Evolutionary conservation across 2,329 filamentous ascomycete genomes (phyloP).

Genomic region (Cryphonectria parasitica): DNA sequence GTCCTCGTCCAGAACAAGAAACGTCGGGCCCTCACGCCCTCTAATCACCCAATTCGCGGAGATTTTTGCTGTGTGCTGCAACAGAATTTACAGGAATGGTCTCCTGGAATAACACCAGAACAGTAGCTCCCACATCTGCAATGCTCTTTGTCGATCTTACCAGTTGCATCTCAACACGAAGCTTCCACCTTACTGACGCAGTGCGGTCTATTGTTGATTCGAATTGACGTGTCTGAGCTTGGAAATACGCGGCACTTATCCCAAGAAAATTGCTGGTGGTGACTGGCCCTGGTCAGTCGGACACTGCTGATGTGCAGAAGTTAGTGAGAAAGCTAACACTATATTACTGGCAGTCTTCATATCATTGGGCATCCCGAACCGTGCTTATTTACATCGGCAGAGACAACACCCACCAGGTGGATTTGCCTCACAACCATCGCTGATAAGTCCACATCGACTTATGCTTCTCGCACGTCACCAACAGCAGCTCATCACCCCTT

Average conservation of each 20-base stretch:
- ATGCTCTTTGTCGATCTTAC: constrained; percentile 6
- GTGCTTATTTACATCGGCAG: neutral
- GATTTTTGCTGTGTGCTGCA: neutral
- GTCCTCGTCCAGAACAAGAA: constrained; percentile 6
- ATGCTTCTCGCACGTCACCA: constrained; percentile 14
- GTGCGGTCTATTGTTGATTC: constrained; percentile 1
- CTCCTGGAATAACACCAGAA: neutral
- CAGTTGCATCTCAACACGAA: constrained; percentile 5
- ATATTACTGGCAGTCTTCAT: neutral
- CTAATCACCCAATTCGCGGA: neutral
- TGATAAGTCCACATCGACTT: neutral
- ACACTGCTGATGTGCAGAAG: neutral
- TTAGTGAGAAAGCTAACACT: neutral
- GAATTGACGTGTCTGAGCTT: neutral
- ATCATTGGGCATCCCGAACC: neutral
- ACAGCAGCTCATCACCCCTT: constrained; percentile 24
- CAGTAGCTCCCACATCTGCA: neutral
- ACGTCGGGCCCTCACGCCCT: neutral
- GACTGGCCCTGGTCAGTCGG: neutral
- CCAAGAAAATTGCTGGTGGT: neutral
- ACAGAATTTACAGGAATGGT: neutral
- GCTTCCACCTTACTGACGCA: neutral
- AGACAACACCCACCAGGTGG: neutral
- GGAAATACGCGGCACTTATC: neutral
- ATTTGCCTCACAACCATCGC: neutral